Percentiles rank a stretch among this genome's conserved stretches.
These are phyloP conservation scores for Artomyces pyxidatus DNA, from an alignment of 768 basidiomycete species.

Conservation along the genomic window DNA sequence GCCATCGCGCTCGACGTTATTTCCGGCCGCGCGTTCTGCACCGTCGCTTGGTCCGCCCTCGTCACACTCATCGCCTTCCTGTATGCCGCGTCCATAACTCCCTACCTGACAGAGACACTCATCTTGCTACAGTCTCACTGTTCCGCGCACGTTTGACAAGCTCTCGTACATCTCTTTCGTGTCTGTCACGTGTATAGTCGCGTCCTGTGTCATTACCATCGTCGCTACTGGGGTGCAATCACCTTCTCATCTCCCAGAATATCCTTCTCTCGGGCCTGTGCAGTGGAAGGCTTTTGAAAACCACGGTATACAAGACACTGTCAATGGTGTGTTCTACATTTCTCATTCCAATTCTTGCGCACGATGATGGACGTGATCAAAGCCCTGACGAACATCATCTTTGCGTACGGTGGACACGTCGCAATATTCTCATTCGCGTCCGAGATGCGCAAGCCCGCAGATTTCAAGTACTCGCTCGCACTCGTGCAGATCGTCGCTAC, in stretches of 20 bases:
- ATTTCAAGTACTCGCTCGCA: background rate
- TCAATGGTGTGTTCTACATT: background rate
- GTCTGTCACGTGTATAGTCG: background rate
- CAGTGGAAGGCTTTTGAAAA: background rate
- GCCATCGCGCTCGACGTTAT: background rate
- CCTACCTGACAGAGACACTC: no score
- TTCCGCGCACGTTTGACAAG: background rate
- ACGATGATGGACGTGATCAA: no score
- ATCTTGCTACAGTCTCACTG: background rate
- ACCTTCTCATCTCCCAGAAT: background rate
- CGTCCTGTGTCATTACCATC: background rate
- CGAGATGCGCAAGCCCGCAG: background rate
- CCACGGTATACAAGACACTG: background rate
- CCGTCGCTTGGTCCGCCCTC: background rate
- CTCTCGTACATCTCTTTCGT: constrained; percentile 1
- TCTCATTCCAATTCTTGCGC: background rate
- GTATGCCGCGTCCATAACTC: no score
- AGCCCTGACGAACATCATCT: background rate
- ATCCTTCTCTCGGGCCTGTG: background rate
- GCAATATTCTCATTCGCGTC: background rate
- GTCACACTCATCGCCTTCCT: background rate
- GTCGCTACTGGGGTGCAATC: background rate
- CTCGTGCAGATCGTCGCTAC: background rate
- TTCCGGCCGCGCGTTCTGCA: background rate
- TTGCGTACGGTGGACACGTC: background rate